phyloP scores from a whole-genome alignment of 129 eudicot species.

The Ambrosia artemisiifolia region DNA sequence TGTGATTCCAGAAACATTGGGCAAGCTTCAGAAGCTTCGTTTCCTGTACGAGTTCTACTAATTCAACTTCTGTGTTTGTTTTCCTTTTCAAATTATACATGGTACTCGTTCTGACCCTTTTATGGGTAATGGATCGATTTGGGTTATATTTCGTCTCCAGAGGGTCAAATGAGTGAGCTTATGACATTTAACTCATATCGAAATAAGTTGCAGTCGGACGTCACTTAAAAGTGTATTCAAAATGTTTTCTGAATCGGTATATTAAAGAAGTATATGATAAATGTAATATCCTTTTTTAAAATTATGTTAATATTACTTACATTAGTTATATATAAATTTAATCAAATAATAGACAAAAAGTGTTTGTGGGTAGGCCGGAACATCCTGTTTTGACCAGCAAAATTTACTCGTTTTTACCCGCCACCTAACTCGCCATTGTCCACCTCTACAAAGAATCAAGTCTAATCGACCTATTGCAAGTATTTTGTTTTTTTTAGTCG shows the following conservation, averaged over 20 bases:
- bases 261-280: not conserved
- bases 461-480: not conserved
- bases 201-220: not conserved
- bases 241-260: not conserved
- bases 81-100: not conserved
- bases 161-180: not conserved
- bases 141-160: not conserved
- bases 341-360: not conserved
- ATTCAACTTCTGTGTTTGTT: not conserved
- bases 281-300: not conserved
- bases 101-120: not conserved
- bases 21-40: conserved; percentile 72
- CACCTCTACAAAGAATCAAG: not conserved
- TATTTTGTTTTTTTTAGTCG: not conserved
- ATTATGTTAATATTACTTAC: not conserved
- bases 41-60: conserved; percentile 59
- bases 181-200: not conserved
- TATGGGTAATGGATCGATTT: not conserved
- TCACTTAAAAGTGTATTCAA: not conserved
- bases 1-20: conserved; percentile 66
- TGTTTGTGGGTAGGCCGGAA: not conserved
- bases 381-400: not conserved
- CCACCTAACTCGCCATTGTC: not conserved
- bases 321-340: not conserved
- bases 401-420: not conserved